phyloP scores from a whole-genome alignment of 352 stramenopile genomes.

The Thalassiosira exigua region DNA sequence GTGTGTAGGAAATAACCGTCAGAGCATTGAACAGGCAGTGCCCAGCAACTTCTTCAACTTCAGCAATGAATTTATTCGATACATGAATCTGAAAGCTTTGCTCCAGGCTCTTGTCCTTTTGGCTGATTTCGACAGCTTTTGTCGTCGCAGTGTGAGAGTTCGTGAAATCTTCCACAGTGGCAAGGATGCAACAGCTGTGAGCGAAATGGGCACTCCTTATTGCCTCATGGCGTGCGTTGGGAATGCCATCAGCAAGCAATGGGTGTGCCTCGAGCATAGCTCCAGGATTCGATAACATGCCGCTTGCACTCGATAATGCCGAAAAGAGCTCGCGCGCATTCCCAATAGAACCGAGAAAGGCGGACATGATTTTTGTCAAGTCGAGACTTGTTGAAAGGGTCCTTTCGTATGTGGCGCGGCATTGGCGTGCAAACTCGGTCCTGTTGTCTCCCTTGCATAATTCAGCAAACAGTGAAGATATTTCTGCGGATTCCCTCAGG shows the following conservation, averaged over 20 bases:
- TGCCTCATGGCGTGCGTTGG: slow-evolving; percentile 71
- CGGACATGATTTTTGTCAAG: slow-evolving; percentile 50
- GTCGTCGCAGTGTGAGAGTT: slow-evolving; percentile 38
- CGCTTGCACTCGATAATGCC: slow-evolving; percentile 53
- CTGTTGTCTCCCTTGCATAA: slow-evolving; percentile 53
- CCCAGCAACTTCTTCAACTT: slow-evolving; percentile 56
- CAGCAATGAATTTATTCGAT: slow-evolving; percentile 66
- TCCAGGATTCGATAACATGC: slow-evolving; percentile 27
- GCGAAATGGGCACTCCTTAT: slow-evolving; percentile 69
- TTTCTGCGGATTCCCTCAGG: slow-evolving; percentile 54
- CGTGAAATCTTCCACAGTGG: slow-evolving; percentile 62
- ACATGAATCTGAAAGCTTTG: slow-evolving; percentile 69
- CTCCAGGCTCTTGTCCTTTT: slow-evolving; percentile 50
- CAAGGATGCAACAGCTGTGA: slow-evolving; percentile 54
- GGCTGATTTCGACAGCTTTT: slow-evolving; percentile 15
- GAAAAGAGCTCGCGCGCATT: slow-evolving; percentile 70
- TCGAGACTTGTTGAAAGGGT: slow-evolving; percentile 48
- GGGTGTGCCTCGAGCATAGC: slow-evolving; percentile 49
- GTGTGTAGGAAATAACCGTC: slow-evolving; percentile 62
- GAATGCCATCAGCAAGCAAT: slow-evolving; percentile 66
- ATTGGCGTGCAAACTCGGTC: slow-evolving; percentile 45
- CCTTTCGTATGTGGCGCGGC: slow-evolving; percentile 41
- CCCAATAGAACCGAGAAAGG: slow-evolving; percentile 68
- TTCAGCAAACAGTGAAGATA: slow-evolving; percentile 60
- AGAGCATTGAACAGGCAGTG: slow-evolving; percentile 63